These are phyloP conservation scores for Odonthalia washingtoniensis DNA, from an alignment of 31 red algal species.

Conservation along the genomic window DNA sequence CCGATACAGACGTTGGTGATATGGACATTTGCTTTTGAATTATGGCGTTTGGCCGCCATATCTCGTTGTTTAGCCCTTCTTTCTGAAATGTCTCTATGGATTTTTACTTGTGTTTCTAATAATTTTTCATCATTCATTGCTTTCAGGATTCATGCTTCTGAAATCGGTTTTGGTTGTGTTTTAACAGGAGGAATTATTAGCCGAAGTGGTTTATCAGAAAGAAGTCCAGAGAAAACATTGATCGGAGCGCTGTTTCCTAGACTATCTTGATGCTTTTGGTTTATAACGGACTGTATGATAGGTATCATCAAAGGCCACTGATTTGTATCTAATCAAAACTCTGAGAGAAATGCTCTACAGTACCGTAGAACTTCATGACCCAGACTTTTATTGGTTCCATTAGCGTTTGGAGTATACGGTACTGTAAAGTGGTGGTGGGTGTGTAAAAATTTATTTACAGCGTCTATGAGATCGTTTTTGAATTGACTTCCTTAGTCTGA, in stretches of 20 bases:
- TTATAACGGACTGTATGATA: conserved; percentile 46
- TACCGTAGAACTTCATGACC: conserved; percentile 39
- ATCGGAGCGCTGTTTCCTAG: conserved; percentile 22
- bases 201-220: conserved; percentile 36
- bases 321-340: neutral
- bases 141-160: too few species aligned
- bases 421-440: conserved; percentile 45
- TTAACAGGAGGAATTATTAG: neutral
- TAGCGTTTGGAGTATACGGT: conserved; percentile 22
- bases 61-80: neutral
- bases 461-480: conserved; percentile 21
- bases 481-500: conserved; percentile 37
- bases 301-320: conserved; percentile 36
- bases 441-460: neutral
- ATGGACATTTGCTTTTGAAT: neutral
- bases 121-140: too few species aligned
- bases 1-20: neutral
- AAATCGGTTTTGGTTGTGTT: neutral
- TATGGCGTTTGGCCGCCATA: neutral
- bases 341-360: conserved; percentile 36
- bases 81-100: conserved; percentile 1
- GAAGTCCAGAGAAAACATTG: conserved; percentile 33
- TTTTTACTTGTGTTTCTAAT: neutral
- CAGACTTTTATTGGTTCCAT: conserved; percentile 50
- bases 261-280: neutral